These are phyloP conservation scores for Chlorokybus atmophyticus DNA, from an alignment of 139 green algal species.

Conservation along the genomic window DNA sequence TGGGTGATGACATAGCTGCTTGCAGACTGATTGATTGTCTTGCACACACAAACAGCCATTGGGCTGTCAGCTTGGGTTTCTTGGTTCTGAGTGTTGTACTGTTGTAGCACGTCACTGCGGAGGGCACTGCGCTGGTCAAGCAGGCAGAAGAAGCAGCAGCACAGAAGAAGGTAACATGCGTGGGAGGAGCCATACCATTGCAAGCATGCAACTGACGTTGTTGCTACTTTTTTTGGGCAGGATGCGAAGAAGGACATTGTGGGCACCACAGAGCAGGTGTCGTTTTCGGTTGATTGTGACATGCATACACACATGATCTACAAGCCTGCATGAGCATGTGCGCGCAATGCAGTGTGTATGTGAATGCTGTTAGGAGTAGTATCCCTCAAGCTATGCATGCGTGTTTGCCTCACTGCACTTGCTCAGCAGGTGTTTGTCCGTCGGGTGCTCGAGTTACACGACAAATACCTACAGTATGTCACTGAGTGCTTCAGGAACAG, in stretches of 20 bases:
- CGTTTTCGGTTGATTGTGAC: too few species aligned
- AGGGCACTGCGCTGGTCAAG: conserved; percentile 48
- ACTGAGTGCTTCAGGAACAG: conserved; percentile 54
- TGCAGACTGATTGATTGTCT: too few species aligned
- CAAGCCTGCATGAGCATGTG: too few species aligned
- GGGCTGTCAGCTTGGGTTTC: conserved; percentile 28
- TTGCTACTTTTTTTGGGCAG: conserved; percentile 10
- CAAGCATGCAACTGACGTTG: neutral
- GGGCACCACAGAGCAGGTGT: conserved; percentile 19
- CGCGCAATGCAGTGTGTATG: too few species aligned
- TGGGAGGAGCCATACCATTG: conserved; percentile 1
- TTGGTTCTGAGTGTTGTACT: too few species aligned
- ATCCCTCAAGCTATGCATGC: too few species aligned
- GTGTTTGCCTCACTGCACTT: too few species aligned
- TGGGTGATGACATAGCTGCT: neutral
- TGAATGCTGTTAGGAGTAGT: too few species aligned
- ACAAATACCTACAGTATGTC: conserved; percentile 72
- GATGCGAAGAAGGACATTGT: conserved; percentile 29
- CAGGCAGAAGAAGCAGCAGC: conserved; percentile 29
- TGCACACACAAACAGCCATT: neutral
- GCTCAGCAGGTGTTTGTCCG: conserved; percentile 88
- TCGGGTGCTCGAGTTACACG: conserved; percentile 78
- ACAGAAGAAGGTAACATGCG: conserved; percentile 26
- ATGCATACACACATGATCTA: too few species aligned
- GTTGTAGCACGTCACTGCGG: conserved; percentile 72